Evolutionary conservation across 106 monocot species (phyloP).

Genomic region (Dendrobium huoshanense): DNA sequence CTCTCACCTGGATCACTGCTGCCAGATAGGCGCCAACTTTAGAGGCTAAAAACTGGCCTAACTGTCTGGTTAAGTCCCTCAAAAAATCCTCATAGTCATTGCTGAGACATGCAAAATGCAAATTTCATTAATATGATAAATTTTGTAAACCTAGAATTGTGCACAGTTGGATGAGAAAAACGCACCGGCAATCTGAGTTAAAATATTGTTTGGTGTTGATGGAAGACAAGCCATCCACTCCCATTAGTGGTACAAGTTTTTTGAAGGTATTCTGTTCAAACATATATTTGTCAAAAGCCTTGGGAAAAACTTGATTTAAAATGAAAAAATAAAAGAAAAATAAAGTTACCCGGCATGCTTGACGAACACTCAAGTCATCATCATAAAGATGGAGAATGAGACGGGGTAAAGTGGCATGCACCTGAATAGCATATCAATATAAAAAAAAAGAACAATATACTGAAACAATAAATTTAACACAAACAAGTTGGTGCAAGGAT

Average conservation of each 20-base stretch:
- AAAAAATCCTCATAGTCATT: slow-evolving; percentile 89
- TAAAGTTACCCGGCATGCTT: slow-evolving; percentile 72
- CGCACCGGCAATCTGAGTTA: slow-evolving; percentile 73
- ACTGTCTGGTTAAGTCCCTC: slow-evolving; percentile 69
- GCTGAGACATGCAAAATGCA: slow-evolving; percentile 20
- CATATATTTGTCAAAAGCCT: neutral
- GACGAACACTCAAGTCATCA: slow-evolving; percentile 73
- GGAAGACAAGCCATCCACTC: slow-evolving; percentile 46
- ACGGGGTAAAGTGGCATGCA: slow-evolving; percentile 76
- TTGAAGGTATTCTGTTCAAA: slow-evolving; percentile 55
- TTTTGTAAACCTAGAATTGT: neutral
- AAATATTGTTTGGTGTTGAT: slow-evolving; percentile 58
- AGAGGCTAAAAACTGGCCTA: slow-evolving; percentile 42
- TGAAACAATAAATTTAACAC: neutral
- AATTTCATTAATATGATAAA: neutral
- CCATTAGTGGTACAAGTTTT: slow-evolving; percentile 61
- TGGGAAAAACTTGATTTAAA: neutral
- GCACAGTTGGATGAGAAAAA: neutral
- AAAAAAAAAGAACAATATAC: neutral
- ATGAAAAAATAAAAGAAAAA: slow-evolving; percentile 7
- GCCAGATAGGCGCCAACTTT: slow-evolving; percentile 70
- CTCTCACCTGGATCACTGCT: slow-evolving; percentile 67
- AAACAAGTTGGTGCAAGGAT: neutral
- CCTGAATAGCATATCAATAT: slow-evolving; percentile 24
- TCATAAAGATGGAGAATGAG: slow-evolving; percentile 91